Conservation (phyloP, 306 rosid species). For the Glycine latifolia region DNA sequence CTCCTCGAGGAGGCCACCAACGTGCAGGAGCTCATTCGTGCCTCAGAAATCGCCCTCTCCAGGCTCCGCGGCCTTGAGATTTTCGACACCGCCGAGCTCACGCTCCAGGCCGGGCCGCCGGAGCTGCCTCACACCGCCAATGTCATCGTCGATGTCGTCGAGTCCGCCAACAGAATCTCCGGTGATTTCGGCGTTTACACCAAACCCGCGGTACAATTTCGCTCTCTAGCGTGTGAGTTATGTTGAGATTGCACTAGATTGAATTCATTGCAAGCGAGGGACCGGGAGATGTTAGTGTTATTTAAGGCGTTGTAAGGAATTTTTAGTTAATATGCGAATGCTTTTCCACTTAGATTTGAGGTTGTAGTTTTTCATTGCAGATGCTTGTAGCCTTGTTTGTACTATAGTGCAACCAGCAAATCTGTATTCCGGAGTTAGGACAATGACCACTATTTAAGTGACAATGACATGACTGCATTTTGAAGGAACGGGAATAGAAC, state of each 20-base stretch:
- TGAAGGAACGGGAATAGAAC: background rate
- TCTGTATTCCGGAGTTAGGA: conserved; percentile 21
- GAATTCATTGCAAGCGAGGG: background rate
- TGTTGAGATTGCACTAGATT: conserved; percentile 20
- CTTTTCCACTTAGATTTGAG: conserved; percentile 20
- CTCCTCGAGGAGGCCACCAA: conserved; percentile 65
- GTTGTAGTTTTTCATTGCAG: conserved; percentile 9
- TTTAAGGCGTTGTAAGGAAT: conserved; percentile 11
- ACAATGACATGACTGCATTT: conserved; percentile 14
- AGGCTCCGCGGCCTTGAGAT: conserved; percentile 78
- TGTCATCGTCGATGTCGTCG: conserved; percentile 75
- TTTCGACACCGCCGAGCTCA: conserved; percentile 72
- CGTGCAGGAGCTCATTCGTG: conserved; percentile 80
- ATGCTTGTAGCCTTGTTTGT: background rate
- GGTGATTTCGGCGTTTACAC: conserved; percentile 78
- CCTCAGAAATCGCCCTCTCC: conserved; percentile 66
- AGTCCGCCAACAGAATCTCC: conserved; percentile 59
- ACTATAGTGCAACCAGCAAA: conserved; percentile 7
- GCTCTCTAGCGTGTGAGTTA: conserved; percentile 22
- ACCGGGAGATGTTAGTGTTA: background rate
- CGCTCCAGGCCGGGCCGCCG: conserved; percentile 85
- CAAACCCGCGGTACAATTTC: conserved; percentile 73
- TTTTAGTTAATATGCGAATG: conserved; percentile 1
- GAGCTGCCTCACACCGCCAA: conserved; percentile 87
- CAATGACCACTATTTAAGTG: conserved; percentile 7